Evolutionary conservation across 2,329 filamentous ascomycete genomes (phyloP), one percentile per base, ranked within the genome.

Genomic region (Fusarium tupiense): DNA sequence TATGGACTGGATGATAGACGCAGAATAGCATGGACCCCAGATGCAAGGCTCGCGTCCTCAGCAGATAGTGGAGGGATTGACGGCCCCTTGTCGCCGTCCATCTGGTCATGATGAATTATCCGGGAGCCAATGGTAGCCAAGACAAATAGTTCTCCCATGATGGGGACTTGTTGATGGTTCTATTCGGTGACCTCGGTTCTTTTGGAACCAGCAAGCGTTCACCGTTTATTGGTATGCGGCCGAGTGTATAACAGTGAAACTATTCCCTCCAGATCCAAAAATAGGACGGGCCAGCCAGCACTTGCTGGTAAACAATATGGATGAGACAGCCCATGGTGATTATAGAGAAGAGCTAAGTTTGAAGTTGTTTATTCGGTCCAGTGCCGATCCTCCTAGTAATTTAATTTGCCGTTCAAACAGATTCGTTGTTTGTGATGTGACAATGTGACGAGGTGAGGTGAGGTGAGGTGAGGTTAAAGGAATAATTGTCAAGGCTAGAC

Each of bases 61-160:
- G 44, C 58, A 69, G 68, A 66, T 65, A 66, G 56, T 74, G 72
- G 72, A 75, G 64, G 72, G 57, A 72, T 63, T 72, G n/a, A 29
- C 16, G 10, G 20, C 13, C 53, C 72, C 71, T 43, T 38, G 40
- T 59, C 41, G 14, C 46, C 50, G 40, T 58, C 63, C 58, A 69
- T 69, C 57, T 69, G 64, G 37, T 52, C 56, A 61, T 63, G 60
- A 31, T 54, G 61, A 64, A 64, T 67, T 58, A 53, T 64, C 72
- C 54, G 50, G 33, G 61, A 61, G 64, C 62, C 57, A 73, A 69
- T 58, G 61, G 53, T 26, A n/a, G 70, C 38, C 63, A 49, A 64
- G 44, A n/a, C 53, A 69, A 69, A 67, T 61, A 67, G 33, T 38
- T 38, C 41, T 58, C 59, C 49, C 49, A 69, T 46, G 31, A 62